Conservation (phyloP, 1,139 yeast species). For the Kluyveromyces sp. region DNA sequence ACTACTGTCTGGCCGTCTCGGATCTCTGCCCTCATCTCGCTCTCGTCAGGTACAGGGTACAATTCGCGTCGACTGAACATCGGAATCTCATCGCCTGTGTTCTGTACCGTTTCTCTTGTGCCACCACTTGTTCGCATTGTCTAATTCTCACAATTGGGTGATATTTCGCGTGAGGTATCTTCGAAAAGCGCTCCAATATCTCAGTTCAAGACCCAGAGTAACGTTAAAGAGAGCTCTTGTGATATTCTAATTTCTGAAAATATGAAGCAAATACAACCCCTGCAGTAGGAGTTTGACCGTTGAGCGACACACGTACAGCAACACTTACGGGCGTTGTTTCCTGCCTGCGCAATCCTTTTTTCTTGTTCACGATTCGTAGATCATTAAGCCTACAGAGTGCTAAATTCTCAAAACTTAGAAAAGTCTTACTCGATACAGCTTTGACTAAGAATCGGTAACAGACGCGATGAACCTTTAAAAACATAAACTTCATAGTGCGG, state of each 20-base stretch:
- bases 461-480: neutral
- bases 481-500: no score
- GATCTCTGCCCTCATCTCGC: constrained; percentile 20
- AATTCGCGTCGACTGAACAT: constrained; percentile 23
- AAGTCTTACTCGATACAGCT: neutral
- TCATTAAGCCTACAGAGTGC: neutral
- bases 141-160: neutral
- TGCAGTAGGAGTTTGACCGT: no score
- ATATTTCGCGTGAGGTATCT: no score
- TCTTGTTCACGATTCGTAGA: neutral
- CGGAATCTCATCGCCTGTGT: neutral
- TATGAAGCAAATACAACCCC: no score
- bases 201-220: no score
- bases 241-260: no score
- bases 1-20: constrained; percentile 24
- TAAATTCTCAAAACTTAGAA: neutral
- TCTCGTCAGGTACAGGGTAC: constrained; percentile 28
- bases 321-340: no score
- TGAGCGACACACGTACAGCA: no score
- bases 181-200: no score
- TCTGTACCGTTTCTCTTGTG: neutral
- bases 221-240: no score
- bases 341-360: no score
- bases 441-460: neutral
- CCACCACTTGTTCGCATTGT: neutral